These are phyloP conservation scores for Aureobasidium mangrovei DNA, from an alignment of 2,329 filamentous ascomycete genomes.

Conservation along the genomic window DNA sequence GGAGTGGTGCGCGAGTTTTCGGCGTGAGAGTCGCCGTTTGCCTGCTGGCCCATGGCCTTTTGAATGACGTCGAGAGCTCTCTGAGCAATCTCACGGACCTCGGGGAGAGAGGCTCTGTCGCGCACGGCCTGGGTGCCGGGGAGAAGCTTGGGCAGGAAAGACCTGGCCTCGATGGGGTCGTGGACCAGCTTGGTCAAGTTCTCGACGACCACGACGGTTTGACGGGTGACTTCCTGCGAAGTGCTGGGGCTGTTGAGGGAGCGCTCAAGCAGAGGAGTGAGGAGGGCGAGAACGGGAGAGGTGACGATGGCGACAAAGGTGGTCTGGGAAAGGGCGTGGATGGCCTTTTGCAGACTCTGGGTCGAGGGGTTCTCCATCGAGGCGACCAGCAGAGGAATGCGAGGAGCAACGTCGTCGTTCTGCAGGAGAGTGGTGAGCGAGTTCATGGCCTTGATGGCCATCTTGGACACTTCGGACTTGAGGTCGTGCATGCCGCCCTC, in stretches of 20 bases:
- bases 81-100: conserved; percentile 83
- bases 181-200: conserved; percentile 98
- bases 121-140: conserved; percentile 87
- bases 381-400: conserved; percentile 85
- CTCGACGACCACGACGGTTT: conserved; percentile 93
- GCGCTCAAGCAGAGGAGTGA: conserved; percentile 90
- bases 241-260: conserved; percentile 87
- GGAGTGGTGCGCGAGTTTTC: conserved; percentile 56
- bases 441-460: conserved; percentile 86
- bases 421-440: conserved; percentile 81
- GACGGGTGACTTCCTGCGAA: conserved; percentile 84
- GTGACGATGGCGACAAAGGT: conserved; percentile 98
- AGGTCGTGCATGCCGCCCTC: conserved; percentile 94
- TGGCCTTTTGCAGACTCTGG: conserved; percentile 85
- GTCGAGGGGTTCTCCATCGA: conserved; percentile 91
- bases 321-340: conserved; percentile 91
- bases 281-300: conserved; percentile 84
- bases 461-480: conserved; percentile 77
- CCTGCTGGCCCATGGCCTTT: conserved; percentile 72
- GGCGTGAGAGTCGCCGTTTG: conserved; percentile 44
- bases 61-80: conserved; percentile 80
- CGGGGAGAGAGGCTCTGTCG: conserved; percentile 81
- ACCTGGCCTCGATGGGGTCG: conserved; percentile 85
- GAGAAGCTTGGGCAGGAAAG: conserved; percentile 88
- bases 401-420: conserved; percentile 91